Evolutionary conservation across 257 asterid genomes (phyloP), one percentile per base, ranked within the genome.

Genomic region (Oldenlandia corymbosa): DNA sequence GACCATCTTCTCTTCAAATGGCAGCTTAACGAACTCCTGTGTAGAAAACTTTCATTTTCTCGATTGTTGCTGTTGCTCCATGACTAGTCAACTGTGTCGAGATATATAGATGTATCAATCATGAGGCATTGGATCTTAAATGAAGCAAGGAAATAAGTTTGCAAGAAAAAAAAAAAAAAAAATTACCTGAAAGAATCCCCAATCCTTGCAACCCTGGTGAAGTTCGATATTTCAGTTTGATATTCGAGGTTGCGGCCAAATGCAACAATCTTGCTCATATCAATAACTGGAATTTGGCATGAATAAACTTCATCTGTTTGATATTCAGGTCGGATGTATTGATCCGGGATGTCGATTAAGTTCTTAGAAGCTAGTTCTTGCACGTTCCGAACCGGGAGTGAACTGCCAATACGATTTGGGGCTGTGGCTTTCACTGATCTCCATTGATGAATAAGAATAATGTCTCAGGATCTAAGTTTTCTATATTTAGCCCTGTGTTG

Each of bases 181-280:
- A n/a, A n/a, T 31, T 66, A 72, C 73, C 74, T 73, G 75, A 45
- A 74, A 74, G 71, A 74, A 74, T 11, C 80, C 76, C 80, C 80
- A 75, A 14, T 75, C 47, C 42, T 70, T 65, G 53, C 76, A 70
- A 1, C 76, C 76, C 5, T 60, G 53, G 23, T 75, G 80, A 71
- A 75, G 76, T 66, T 75, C 20, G 39, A 58, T 69, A 75, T 60
- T 39, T 75, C 72, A 57, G 62, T 12, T 28, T 27, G 49, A 36
- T 31, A 31, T 57, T 5, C 62, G n/a, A n/a, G n/a, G n/a, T 37
- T 24, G 7, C 31, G 41, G 14, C 49, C 60, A 20, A n/a, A n/a
- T n/a, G 32, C 28, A 31, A 36, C 42, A 30, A 75, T 70, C 36
- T 54, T 75, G 68, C 39, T 50, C 71, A 75, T 66, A 27, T 75